These are phyloP conservation scores for Reticulascus tulasneorum DNA, from an alignment of 2,329 filamentous ascomycete genomes.

Conservation along the genomic window DNA sequence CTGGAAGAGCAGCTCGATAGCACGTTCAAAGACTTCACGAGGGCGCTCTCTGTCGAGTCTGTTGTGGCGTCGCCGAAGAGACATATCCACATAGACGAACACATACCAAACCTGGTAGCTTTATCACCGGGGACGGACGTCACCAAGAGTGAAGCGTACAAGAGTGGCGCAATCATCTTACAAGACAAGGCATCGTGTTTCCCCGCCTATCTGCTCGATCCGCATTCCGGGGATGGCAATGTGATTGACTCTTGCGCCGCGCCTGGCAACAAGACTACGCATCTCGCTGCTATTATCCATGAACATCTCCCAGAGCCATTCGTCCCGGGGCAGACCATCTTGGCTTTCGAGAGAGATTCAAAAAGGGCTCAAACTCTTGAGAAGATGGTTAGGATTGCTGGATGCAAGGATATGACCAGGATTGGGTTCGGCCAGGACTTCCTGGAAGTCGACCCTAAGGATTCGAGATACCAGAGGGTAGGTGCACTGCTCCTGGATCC, in stretches of 20 bases:
- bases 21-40: conserved; percentile 65
- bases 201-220: conserved; percentile 81
- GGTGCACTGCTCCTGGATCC: conserved; percentile 82
- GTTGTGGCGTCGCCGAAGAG: conserved; percentile 48
- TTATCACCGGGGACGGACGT: conserved; percentile 70
- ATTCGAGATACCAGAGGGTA: conserved; percentile 63
- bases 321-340: conserved; percentile 47
- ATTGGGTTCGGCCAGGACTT: conserved; percentile 79
- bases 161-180: conserved; percentile 73
- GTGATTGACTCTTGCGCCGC: conserved; percentile 92
- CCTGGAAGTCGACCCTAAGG: conserved; percentile 64
- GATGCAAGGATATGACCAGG: conserved; percentile 60
- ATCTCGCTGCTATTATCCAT: conserved; percentile 72
- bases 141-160: conserved; percentile 69
- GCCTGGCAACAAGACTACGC: conserved; percentile 96
- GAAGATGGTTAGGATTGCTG: conserved; percentile 79
- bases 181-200: conserved; percentile 98
- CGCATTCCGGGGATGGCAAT: conserved; percentile 63
- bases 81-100: conserved; percentile 66
- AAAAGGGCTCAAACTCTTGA: conserved; percentile 69
- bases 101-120: conserved; percentile 81
- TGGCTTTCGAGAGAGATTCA: conserved; percentile 75
- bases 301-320: conserved; percentile 34
- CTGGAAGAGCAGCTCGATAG: conserved; percentile 68
- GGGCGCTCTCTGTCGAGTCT: conserved; percentile 51